phyloP scores from a whole-genome alignment of 2,329 filamentous ascomycete species.

The Diaporthe vexans region DNA sequence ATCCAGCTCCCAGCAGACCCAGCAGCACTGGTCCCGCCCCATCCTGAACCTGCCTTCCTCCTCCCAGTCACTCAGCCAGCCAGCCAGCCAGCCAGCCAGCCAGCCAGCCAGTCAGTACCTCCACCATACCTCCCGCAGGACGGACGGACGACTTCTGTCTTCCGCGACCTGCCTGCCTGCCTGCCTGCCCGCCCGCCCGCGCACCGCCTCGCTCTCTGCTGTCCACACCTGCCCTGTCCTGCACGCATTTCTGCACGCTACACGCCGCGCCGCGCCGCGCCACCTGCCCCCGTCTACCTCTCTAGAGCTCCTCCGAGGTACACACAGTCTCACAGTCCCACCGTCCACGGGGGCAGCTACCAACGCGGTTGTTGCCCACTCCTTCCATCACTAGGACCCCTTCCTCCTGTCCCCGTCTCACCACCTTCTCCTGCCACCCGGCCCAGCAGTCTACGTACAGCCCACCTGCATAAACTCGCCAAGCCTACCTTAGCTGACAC shows the following conservation, averaged over 20 bases:
- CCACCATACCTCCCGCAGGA: neutral
- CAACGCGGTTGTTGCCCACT: constrained; percentile 14
- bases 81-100: neutral
- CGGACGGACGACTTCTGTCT: neutral
- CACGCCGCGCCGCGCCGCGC: constrained; percentile 29
- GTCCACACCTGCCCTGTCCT: constrained; percentile 23
- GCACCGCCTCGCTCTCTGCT: neutral
- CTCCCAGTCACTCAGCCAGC: neutral
- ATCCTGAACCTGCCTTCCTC: neutral
- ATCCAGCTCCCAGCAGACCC: constrained; percentile 21
- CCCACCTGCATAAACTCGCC: constrained; percentile 20
- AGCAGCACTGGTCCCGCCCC: neutral
- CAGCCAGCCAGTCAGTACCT: neutral
- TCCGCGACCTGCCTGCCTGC: neutral
- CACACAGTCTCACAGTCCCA: constrained; percentile 24
- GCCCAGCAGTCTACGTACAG: constrained; percentile 3
- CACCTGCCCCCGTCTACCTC: constrained; percentile 6
- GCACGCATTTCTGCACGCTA: constrained; percentile 36
- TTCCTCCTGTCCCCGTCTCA: constrained; percentile 6
- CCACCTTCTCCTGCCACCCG: constrained; percentile 7
- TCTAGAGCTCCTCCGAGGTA: constrained; percentile 24
- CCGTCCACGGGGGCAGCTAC: constrained; percentile 4
- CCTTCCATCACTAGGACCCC: constrained; percentile 8
- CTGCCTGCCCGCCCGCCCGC: neutral
- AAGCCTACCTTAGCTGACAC: constrained; percentile 31